phyloP scores from a whole-genome alignment of 108 stramenopile genomes.

The Nannochloropsis salina region DNA sequence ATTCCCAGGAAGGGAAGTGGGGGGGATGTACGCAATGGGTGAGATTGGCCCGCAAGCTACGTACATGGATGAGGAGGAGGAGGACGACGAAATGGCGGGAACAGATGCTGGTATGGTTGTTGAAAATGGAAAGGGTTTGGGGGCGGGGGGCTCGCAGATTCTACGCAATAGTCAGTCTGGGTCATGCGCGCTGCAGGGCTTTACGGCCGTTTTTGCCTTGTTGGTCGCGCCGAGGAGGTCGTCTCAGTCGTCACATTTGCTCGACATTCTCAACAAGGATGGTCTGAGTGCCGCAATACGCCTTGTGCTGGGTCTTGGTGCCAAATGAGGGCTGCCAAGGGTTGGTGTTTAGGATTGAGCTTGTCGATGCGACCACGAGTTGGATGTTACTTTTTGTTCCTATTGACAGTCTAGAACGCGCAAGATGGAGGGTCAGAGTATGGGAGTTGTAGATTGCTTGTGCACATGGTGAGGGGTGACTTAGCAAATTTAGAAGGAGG shows the following conservation, averaged over 20 bases:
- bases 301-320: not conserved
- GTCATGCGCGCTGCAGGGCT: slow-evolving; percentile 15
- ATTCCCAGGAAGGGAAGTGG: not conserved
- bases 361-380: too few species aligned
- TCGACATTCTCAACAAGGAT: not conserved
- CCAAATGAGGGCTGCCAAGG: too few species aligned
- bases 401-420: too few species aligned
- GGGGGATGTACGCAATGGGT: not conserved
- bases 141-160: not conserved
- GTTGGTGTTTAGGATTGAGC: too few species aligned
- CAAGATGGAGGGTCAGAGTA: too few species aligned
- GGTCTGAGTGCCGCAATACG: not conserved
- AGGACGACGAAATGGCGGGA: not conserved
- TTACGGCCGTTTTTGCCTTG: slow-evolving; percentile 14
- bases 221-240: not conserved
- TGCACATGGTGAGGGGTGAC: too few species aligned
- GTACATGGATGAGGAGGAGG: not conserved
- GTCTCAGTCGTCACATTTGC: not conserved
- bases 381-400: too few species aligned
- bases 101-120: not conserved
- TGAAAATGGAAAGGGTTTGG: not conserved
- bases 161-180: slow-evolving; percentile 1
- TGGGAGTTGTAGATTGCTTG: too few species aligned
- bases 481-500: too few species aligned
- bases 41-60: not conserved